Evolutionary conservation across 2,329 filamentous ascomycete species (phyloP).

Genomic region (Rutstroemia sp.): DNA sequence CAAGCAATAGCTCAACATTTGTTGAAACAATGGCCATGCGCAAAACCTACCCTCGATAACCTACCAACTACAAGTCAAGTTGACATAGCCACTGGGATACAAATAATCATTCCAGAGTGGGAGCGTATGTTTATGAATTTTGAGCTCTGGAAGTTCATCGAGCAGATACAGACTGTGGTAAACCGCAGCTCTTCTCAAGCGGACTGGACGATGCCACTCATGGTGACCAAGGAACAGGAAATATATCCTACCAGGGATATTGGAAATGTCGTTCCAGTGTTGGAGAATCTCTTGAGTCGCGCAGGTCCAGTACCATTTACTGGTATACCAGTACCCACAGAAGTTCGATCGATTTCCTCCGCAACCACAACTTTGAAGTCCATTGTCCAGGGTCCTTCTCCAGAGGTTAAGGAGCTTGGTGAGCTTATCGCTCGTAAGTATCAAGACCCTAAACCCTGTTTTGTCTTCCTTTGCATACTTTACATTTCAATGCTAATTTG

Average conservation of each 20-base stretch:
- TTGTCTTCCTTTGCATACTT: too few relatives aligned
- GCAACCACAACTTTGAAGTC: not conserved
- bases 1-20: slow-evolving; percentile 34
- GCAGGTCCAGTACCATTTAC: not conserved
- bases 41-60: slow-evolving; percentile 26
- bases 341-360: not conserved
- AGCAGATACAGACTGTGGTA: slow-evolving; percentile 36
- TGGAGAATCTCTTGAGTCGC: not conserved
- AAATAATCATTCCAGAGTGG: slow-evolving; percentile 39
- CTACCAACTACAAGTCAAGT: slow-evolving; percentile 30
- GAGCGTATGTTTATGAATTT: slow-evolving; percentile 39
- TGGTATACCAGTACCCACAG: too few relatives aligned
- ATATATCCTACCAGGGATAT: slow-evolving; percentile 4
- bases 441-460: too few relatives aligned
- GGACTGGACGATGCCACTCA: not conserved
- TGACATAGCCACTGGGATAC: slow-evolving; percentile 33
- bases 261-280: slow-evolving; percentile 7
- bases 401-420: slow-evolving; percentile 12
- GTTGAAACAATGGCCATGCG: slow-evolving; percentile 39
- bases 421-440: slow-evolving; percentile 25
- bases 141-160: slow-evolving; percentile 38
- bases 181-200: slow-evolving; percentile 18
- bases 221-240: slow-evolving; percentile 6
- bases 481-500: not conserved
- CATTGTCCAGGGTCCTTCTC: not conserved